A percentile compares a stretch with the other conserved stretches of the same genome.
These are phyloP conservation scores for Astrocystis sublimbata DNA, from an alignment of 495 filamentous ascomycete genomes.

Conservation along the genomic window DNA sequence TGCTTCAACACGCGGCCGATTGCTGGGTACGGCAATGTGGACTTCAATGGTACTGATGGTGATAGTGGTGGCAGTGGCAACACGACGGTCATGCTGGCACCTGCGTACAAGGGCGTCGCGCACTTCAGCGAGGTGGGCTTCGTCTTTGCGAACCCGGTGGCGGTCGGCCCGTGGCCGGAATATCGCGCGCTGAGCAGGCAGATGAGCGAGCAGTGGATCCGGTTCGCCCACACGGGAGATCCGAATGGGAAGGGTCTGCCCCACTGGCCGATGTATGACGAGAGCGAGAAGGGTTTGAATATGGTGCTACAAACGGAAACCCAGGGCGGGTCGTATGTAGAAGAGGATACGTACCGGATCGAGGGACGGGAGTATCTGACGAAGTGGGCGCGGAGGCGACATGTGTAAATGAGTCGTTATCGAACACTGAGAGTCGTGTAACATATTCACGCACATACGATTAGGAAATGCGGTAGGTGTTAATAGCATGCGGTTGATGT, in stretches of 20 bases:
- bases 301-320: slow-evolving; percentile 38
- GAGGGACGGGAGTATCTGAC: slow-evolving; percentile 38
- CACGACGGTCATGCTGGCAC: slow-evolving; percentile 24
- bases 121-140: slow-evolving; percentile 40
- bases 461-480: background rate
- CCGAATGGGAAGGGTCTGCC: slow-evolving; percentile 31
- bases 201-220: slow-evolving; percentile 36
- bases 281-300: slow-evolving; percentile 28
- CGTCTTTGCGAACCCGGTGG: slow-evolving; percentile 37
- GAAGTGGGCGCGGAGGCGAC: slow-evolving; percentile 37
- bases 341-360: slow-evolving; percentile 35
- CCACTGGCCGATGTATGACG: slow-evolving; percentile 34
- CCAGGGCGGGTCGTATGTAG: slow-evolving; percentile 34
- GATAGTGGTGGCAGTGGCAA: background rate
- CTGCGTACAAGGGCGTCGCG: slow-evolving; percentile 35
- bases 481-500: background rate
- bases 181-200: slow-evolving; percentile 29
- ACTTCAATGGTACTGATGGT: slow-evolving; percentile 5
- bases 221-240: slow-evolving; percentile 34
- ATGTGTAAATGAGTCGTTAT: slow-evolving; percentile 25
- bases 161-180: slow-evolving; percentile 32
- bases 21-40: slow-evolving; percentile 19
- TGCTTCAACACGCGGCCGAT: slow-evolving; percentile 37
- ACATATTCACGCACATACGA: background rate
- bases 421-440: background rate